These are phyloP conservation scores for Colletotrichum sp. DNA, from an alignment of 2,329 filamentous ascomycete species.

Conservation along the genomic window DNA sequence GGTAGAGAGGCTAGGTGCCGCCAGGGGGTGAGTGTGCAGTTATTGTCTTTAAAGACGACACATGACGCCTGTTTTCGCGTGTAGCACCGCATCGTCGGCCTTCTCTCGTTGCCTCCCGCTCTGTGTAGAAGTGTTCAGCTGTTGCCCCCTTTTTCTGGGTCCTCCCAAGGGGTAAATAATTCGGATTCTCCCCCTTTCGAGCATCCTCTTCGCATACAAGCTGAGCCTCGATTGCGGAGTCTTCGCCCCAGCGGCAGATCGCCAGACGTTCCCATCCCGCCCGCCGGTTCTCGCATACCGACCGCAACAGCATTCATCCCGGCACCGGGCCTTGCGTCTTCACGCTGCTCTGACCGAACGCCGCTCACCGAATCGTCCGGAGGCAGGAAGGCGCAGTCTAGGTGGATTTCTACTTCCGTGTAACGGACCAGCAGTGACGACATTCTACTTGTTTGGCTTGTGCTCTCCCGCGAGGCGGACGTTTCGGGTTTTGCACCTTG, in stretches of 20 bases:
- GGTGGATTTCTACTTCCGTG: neutral
- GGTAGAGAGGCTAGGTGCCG: neutral
- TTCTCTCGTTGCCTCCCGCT: neutral
- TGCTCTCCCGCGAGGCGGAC: neutral
- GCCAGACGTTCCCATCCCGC: neutral
- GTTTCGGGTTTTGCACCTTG: neutral
- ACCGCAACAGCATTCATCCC: neutral
- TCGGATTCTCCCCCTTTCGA: neutral
- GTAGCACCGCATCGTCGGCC: neutral
- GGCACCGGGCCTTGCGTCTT: neutral
- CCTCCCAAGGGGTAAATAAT: neutral
- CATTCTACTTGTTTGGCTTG: neutral
- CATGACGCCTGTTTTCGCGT: neutral
- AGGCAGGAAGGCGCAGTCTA: neutral
- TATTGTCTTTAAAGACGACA: neutral
- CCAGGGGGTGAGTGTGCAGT: neutral
- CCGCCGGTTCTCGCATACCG: neutral
- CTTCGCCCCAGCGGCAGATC: neutral
- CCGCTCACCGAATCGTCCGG: neutral
- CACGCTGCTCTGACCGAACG: neutral
- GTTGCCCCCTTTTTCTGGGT: neutral
- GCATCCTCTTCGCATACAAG: neutral
- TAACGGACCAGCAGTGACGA: neutral
- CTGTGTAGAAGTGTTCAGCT: neutral
- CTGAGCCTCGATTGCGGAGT: neutral